Evolutionary conservation across 2,329 filamentous ascomycete species (phyloP).

Genomic region (Colletotrichum destructivum): DNA sequence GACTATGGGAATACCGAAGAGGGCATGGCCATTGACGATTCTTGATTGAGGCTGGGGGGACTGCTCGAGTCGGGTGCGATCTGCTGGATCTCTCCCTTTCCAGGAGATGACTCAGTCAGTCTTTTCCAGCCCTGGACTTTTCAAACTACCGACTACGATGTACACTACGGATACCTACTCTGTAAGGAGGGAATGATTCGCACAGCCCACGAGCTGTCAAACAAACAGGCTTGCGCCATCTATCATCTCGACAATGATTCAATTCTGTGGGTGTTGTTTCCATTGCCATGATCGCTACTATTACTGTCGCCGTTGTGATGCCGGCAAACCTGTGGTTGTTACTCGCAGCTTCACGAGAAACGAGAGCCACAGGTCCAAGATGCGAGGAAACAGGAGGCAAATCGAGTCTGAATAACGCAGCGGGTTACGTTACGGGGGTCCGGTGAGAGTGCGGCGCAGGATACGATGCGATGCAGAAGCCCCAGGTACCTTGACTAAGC

Average conservation of each 20-base stretch:
- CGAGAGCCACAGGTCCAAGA: not conserved
- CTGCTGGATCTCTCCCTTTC: conserved; percentile 15
- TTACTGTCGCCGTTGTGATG: conserved; percentile 14
- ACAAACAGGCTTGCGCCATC: conserved; percentile 11
- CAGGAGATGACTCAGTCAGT: conserved; percentile 13
- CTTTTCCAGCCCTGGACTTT: conserved; percentile 9
- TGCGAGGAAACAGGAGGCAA: not conserved
- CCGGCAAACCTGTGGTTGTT: conserved; percentile 15
- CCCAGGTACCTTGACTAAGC: conserved; percentile 31
- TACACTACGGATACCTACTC: not conserved
- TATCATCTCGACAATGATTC: not conserved
- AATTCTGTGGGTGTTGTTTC: too few species aligned
- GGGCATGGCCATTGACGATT: conserved; percentile 18
- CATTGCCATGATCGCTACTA: conserved; percentile 6
- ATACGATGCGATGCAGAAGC: conserved; percentile 29
- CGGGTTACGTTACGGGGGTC: conserved; percentile 7
- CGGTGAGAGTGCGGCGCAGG: not conserved
- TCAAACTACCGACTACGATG: not conserved
- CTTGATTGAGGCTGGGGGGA: conserved; percentile 20
- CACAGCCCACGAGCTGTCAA: not conserved
- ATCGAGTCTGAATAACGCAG: not conserved
- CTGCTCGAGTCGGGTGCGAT: conserved; percentile 26
- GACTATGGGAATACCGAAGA: conserved; percentile 23
- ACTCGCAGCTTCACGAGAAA: conserved; percentile 6
- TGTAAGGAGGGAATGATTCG: not conserved